phyloP scores from a whole-genome alignment of 2,329 filamentous ascomycete genomes.

The Hymenoscyphus scutula region DNA sequence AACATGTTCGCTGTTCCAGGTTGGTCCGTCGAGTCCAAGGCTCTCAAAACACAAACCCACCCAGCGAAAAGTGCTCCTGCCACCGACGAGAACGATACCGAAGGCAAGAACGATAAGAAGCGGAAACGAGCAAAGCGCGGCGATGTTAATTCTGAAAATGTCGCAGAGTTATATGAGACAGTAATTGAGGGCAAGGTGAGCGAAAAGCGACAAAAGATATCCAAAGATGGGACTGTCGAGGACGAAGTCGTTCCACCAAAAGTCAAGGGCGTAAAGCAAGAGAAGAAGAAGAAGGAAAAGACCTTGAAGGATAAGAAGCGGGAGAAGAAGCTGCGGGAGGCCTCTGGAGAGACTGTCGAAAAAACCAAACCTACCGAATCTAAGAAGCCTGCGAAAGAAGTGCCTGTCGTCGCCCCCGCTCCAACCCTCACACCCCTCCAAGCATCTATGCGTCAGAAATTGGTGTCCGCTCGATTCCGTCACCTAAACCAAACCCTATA shows the following conservation, averaged over 20 bases:
- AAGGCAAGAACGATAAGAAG: constrained; percentile 44
- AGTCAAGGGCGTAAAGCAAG: constrained; percentile 13
- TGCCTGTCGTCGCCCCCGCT: constrained; percentile 26
- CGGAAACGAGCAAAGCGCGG: constrained; percentile 52
- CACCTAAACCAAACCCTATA: constrained; percentile 97
- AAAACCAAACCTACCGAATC: constrained; percentile 15
- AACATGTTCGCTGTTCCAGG: constrained; percentile 90
- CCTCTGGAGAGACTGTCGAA: constrained; percentile 12
- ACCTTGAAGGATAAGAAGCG: constrained; percentile 41
- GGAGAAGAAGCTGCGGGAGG: constrained; percentile 31
- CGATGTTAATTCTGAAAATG: constrained; percentile 65
- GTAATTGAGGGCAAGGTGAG: constrained; percentile 68
- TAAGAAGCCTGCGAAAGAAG: constrained; percentile 2
- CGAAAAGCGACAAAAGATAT: constrained; percentile 32
- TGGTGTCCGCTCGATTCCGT: constrained; percentile 91
- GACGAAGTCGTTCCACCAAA: constrained; percentile 13
- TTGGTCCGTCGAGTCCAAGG: constrained; percentile 76
- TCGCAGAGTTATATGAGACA: constrained; percentile 74
- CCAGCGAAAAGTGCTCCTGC: constrained; percentile 23
- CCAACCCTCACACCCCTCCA: constrained; percentile 86
- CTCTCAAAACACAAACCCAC: constrained; percentile 63
- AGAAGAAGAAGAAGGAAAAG: constrained; percentile 31
- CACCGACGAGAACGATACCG: constrained; percentile 35
- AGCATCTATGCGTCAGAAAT: constrained; percentile 89
- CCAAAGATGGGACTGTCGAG: constrained; percentile 21